These are phyloP conservation scores for Capronia americana DNA, from an alignment of 2,329 filamentous ascomycete species.

Conservation along the genomic window DNA sequence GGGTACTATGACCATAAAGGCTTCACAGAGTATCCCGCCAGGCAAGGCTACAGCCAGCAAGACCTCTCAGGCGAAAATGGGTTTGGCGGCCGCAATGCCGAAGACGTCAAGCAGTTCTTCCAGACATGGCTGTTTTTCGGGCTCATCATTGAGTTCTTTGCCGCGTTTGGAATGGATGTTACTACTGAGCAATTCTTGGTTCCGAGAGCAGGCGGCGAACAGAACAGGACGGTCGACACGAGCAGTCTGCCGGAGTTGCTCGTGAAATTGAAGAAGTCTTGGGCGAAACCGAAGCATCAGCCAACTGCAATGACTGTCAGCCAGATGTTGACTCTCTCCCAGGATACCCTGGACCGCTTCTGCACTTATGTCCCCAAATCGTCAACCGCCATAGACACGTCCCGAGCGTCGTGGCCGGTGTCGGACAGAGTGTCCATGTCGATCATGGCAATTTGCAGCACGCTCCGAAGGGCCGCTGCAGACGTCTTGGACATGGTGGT, in stretches of 20 bases:
- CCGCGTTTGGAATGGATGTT: background rate
- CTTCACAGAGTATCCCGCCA: background rate
- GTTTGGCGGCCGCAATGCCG: background rate
- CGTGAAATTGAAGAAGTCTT: conserved; percentile 1
- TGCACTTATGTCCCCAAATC: conserved; percentile 3
- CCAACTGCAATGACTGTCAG: background rate
- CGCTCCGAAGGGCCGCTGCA: background rate
- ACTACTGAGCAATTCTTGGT: conserved; percentile 2
- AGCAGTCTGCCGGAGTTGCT: background rate
- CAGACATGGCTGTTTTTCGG: conserved; percentile 15
- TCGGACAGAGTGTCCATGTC: background rate
- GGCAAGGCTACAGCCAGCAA: background rate
- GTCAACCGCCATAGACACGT: background rate
- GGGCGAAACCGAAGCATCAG: background rate
- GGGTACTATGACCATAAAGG: conserved; percentile 9
- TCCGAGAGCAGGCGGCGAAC: background rate
- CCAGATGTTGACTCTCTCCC: background rate
- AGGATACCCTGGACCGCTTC: conserved; percentile 5
- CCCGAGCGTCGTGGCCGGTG: background rate
- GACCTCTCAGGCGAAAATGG: background rate
- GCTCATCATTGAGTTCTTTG: conserved; percentile 10
- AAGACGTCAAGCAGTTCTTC: conserved; percentile 12
- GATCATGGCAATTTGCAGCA: conserved; percentile 2
- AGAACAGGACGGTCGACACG: background rate
- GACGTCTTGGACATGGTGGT: conserved; percentile 1